Evolutionary conservation across 176 grass and related monocot genomes (phyloP), one percentile per base, ranked within the genome.

Genomic region (Aegilops tauschii): DNA sequence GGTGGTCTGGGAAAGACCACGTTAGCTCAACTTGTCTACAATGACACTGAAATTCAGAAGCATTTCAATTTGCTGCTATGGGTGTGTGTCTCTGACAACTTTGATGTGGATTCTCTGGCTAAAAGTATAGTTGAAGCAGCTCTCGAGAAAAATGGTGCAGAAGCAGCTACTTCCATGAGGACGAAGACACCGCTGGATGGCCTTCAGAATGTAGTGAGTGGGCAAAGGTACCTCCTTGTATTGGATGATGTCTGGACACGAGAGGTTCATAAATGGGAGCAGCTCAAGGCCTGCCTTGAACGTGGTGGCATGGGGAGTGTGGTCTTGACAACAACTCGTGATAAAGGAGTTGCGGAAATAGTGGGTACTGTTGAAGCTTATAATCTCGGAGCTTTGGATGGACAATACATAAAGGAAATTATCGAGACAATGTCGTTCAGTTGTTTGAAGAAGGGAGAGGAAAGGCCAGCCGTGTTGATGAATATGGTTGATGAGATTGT

Each of bases 401-500:
- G n/a, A 6, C 10, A 71, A 0, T 71, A 12, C 18, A 71, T 71
- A n/a, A 39, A 70, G 68, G 68, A 70, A n/a, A 70, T 70, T 70
- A 70, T 70, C 4, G 34, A 70, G 34, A 11, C 34, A 39, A 70
- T 1, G 21, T 18, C 69, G 7, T 72, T 72, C 11, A 42, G 69
- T 1, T 6, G 54, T 42, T 72, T 42, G 4, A 4, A 72, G 20
- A 72, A 42, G 4, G 69, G 12, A 72, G 69, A 72, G 10, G 69
- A 66, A 30, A 65, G 56, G 31, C 12, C 65, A 1, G 10, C 11
- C 16, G 18, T 65, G 12, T 11, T 80, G 3, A 9, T 84, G 28
- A 16, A 73, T 8, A 64, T 89, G 25, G 87, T 81, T 66, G 82
- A 3, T 14, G 10, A 42, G 20, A 25, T 89, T 52, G 81, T 69